Evolutionary conservation across 371 early-diverging fungal genomes (phyloP).

Genomic region (Mortierella sp.): DNA sequence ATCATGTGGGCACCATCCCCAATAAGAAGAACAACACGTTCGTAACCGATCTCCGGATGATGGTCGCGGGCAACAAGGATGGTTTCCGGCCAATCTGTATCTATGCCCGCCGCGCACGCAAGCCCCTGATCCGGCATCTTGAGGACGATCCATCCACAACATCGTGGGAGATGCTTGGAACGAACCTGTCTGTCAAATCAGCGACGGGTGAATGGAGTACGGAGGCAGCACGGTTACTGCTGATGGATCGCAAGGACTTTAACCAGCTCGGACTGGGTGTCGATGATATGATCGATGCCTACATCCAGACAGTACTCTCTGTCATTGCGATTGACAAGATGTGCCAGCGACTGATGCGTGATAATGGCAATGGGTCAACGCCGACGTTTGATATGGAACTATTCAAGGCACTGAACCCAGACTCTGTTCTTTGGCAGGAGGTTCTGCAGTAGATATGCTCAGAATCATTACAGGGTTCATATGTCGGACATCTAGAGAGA

Average conservation of each 20-base stretch:
- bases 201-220: conserved; percentile 88
- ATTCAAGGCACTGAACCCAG: conserved; percentile 89
- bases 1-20: conserved; percentile 94
- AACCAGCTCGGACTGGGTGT: conserved; percentile 91
- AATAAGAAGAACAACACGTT: conserved; percentile 90
- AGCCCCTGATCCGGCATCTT: conserved; percentile 77
- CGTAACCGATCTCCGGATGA: conserved; percentile 91
- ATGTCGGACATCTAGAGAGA: no score
- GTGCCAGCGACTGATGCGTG: conserved; percentile 76
- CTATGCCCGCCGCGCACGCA: conserved; percentile 87
- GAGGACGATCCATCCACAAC: conserved; percentile 69
- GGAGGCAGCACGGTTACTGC: conserved; percentile 83
- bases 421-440: conserved; percentile 82
- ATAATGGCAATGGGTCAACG: conserved; percentile 56
- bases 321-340: conserved; percentile 94
- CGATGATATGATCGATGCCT: conserved; percentile 94
- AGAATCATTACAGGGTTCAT: no score
- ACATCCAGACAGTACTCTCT: conserved; percentile 90
- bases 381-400: conserved; percentile 80
- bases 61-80: conserved; percentile 83
- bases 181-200: conserved; percentile 87
- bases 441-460: conserved; percentile 62
- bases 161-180: conserved; percentile 96
- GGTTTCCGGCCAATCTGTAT: conserved; percentile 92
- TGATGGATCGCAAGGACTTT: conserved; percentile 96